phyloP scores from a whole-genome alignment of 2,329 filamentous ascomycete species.

The Exophiala oligosperma region DNA sequence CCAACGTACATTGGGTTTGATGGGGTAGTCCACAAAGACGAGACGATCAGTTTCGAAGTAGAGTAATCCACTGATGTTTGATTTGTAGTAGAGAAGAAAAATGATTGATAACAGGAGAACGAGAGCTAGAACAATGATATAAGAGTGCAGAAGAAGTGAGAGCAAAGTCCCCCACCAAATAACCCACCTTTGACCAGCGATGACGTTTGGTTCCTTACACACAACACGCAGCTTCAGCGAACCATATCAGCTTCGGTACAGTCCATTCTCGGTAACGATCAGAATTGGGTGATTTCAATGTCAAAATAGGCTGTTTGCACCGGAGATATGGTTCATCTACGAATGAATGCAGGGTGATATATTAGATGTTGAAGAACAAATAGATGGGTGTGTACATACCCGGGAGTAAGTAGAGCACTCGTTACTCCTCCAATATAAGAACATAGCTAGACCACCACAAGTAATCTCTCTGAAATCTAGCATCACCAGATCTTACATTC shows the following conservation, averaged over 20 bases:
- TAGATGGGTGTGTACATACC: no score
- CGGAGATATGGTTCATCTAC: no score
- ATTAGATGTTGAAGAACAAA: no score
- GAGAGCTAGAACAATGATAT: neutral
- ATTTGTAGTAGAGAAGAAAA: neutral
- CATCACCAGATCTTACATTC: no score
- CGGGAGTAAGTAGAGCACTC: no score
- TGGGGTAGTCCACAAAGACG: no score
- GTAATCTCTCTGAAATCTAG: no score
- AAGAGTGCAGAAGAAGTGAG: neutral
- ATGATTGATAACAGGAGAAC: neutral
- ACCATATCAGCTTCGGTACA: slow-evolving; percentile 10
- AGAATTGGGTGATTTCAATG: neutral
- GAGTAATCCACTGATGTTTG: neutral
- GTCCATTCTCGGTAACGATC: slow-evolving; percentile 14
- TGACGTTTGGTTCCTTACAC: slow-evolving; percentile 22
- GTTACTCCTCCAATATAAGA: no score
- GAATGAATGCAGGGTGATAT: no score
- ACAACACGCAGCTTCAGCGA: slow-evolving; percentile 5
- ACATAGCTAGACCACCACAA: no score
- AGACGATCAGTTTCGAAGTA: no score
- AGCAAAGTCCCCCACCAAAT: slow-evolving; percentile 4
- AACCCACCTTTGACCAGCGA: slow-evolving; percentile 5
- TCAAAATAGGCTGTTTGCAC: neutral
- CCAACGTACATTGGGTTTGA: no score